A percentile compares a stretch with the other conserved stretches of the same genome.
Conservation (phyloP, 225 moss, liverwort and hornwort species). For the Marchantia polymorpha region DNA sequence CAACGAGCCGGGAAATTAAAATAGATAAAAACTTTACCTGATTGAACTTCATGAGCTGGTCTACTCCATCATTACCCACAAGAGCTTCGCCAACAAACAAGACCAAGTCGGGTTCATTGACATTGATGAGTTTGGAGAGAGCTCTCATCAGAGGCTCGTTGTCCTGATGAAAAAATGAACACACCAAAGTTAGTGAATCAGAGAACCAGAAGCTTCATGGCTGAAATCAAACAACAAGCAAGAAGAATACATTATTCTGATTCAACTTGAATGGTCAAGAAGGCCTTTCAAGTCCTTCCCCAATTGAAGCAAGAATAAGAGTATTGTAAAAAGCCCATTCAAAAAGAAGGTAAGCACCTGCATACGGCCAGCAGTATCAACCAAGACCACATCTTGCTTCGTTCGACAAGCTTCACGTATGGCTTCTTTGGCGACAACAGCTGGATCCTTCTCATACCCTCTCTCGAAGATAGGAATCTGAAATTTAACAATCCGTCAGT, state of each 20-base stretch:
- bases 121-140: conserved; percentile 86
- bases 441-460: conserved; percentile 99
- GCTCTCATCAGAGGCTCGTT: conserved; percentile 99
- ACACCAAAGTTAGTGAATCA: not conserved
- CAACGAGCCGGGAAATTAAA: too few relatives aligned
- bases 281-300: not conserved
- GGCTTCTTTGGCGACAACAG: conserved; percentile 90
- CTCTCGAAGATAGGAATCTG: conserved; percentile 88
- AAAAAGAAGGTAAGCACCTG: conserved; percentile 37
- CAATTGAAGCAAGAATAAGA: not conserved
- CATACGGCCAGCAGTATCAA: conserved; percentile 99
- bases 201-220: not conserved
- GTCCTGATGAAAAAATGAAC: conserved; percentile 48
- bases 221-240: not conserved
- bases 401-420: conserved; percentile 85
- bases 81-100: conserved; percentile 98
- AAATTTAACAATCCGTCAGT: not conserved
- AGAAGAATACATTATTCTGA: not conserved
- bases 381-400: conserved; percentile 94
- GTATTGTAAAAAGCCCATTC: not conserved
- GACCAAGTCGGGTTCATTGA: conserved; percentile 94
- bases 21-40: conserved; percentile 43
- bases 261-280: not conserved
- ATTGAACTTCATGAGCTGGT: conserved; percentile 96
- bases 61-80: conserved; percentile 96